These are phyloP conservation scores for Lathyrus sativus DNA, from an alignment of 306 rosid species.

Conservation along the genomic window DNA sequence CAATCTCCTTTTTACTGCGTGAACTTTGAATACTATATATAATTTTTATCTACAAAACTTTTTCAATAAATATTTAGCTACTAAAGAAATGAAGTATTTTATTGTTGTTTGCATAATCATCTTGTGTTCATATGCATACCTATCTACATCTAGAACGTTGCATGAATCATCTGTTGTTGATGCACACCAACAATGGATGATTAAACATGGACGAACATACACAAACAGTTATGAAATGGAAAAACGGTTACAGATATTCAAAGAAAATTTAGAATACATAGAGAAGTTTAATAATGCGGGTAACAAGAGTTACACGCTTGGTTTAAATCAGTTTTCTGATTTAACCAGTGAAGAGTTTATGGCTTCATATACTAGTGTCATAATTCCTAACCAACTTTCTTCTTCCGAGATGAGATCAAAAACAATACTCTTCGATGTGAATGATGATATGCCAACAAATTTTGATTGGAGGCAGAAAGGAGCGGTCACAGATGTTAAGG, in stretches of 20 bases:
- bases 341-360: no score
- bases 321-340: no score
- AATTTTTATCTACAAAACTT: neutral
- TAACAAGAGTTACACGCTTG: no score
- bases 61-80: neutral
- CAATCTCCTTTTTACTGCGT: no score
- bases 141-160: constrained; percentile 34
- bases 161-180: constrained; percentile 30
- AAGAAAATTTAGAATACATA: no score
- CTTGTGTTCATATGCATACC: constrained; percentile 29
- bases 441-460: neutral
- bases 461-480: constrained; percentile 9
- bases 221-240: constrained; percentile 18
- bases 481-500: neutral
- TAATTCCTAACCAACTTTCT: no score
- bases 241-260: no score
- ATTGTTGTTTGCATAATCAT: neutral
- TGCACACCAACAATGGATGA: constrained; percentile 43
- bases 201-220: constrained; percentile 10
- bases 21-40: neutral
- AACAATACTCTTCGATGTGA: no score
- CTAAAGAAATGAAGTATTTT: neutral
- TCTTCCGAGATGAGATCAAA: no score
- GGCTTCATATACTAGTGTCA: no score
- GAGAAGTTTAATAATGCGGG: no score